A percentile compares a stretch with the other conserved stretches of the same genome.
These are phyloP conservation scores for Hypocrella siamensis DNA, from an alignment of 2,329 filamentous ascomycete species.

Conservation along the genomic window DNA sequence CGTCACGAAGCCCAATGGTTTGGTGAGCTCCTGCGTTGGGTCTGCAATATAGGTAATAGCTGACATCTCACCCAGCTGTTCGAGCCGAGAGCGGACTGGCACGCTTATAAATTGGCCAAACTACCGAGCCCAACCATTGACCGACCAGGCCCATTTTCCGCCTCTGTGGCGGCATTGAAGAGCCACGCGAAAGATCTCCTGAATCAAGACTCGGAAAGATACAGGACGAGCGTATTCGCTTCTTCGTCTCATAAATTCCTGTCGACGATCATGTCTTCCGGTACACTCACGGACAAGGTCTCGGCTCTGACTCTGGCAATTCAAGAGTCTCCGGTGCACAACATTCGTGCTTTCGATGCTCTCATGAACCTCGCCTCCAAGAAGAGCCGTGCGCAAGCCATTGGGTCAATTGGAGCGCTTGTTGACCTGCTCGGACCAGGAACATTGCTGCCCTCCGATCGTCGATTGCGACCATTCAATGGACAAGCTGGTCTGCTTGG, in stretches of 20 bases:
- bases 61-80: constrained; percentile 30
- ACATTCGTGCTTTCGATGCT: constrained; percentile 74
- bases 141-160: constrained; percentile 24
- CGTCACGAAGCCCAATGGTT: constrained; percentile 14
- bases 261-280: constrained; percentile 90
- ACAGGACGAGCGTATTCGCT: constrained; percentile 56
- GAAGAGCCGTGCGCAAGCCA: constrained; percentile 80
- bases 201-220: constrained; percentile 61
- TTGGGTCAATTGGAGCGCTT: constrained; percentile 80
- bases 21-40: constrained; percentile 14
- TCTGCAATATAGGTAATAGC: constrained; percentile 8
- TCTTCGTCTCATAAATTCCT: constrained; percentile 92
- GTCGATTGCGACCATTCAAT: constrained; percentile 66
- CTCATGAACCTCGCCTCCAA: constrained; percentile 76
- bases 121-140: constrained; percentile 30
- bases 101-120: constrained; percentile 25
- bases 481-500: constrained; percentile 64
- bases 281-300: constrained; percentile 91
- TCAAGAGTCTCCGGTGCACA: constrained; percentile 93
- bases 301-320: constrained; percentile 87
- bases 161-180: constrained; percentile 37
- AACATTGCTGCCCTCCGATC: constrained; percentile 64
- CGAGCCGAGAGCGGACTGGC: constrained; percentile 43
- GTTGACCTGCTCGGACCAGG: constrained; percentile 91
- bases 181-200: constrained; percentile 60